Evolutionary conservation across 78 protist species (phyloP).

Genomic region (Isochrysis galbana): DNA sequence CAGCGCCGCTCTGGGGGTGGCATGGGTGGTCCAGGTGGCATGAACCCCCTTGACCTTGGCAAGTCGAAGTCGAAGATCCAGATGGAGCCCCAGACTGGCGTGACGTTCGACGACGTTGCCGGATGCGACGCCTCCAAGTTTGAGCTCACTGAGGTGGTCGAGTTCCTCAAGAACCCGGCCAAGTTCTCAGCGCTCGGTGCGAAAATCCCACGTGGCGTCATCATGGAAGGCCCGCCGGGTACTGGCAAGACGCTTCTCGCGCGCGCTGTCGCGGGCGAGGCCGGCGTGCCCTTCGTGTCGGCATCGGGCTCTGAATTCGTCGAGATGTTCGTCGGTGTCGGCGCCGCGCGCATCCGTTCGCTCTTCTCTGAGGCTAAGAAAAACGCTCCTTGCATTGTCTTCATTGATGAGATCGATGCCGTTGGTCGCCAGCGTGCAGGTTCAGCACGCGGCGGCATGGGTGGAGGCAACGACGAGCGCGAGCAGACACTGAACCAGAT

Average conservation of each 20-base stretch:
- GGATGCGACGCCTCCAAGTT: constrained; percentile 56
- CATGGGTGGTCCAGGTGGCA: not conserved
- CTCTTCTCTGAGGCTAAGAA: constrained; percentile 64
- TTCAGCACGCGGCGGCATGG: constrained; percentile 25
- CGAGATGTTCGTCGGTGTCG: constrained; percentile 98
- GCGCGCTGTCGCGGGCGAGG: constrained; percentile 86
- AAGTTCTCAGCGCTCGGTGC: constrained; percentile 66
- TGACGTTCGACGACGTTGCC: constrained; percentile 53
- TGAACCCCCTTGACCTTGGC: not conserved
- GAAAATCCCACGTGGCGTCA: constrained; percentile 70
- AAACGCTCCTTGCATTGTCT: constrained; percentile 87
- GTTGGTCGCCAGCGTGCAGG: constrained; percentile 71
- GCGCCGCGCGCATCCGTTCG: constrained; percentile 84
- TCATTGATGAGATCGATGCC: constrained; percentile 94
- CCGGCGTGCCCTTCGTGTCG: constrained; percentile 91
- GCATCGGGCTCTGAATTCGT: constrained; percentile 94
- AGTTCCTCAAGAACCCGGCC: constrained; percentile 88
- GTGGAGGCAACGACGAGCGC: constrained; percentile 83
- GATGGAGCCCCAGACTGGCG: constrained; percentile 30
- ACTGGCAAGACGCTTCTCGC: constrained; percentile 56
- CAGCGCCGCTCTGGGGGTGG: not conserved
- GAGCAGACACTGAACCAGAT: constrained; percentile 96
- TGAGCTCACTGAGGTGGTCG: constrained; percentile 70
- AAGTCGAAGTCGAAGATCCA: constrained; percentile 10
- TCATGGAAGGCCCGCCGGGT: constrained; percentile 96